Conservation (phyloP, 2,329 filamentous ascomycete genomes). For the Ustilaginoidea virens region DNA sequence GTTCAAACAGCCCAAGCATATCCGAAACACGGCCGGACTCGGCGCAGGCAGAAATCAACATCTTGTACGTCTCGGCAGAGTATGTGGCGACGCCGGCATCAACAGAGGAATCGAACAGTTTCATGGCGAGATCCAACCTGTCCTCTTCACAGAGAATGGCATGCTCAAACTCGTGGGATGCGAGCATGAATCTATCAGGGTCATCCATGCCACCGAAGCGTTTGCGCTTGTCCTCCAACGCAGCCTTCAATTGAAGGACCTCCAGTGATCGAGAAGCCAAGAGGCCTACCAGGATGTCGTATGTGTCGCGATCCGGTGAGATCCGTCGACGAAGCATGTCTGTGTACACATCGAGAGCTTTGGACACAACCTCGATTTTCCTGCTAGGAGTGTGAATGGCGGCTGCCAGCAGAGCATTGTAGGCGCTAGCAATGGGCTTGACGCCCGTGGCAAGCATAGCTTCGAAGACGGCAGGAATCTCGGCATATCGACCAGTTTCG, state of each 20-base stretch:
- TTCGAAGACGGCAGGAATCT: conserved; percentile 86
- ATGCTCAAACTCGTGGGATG: conserved; percentile 74
- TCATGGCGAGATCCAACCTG: conserved; percentile 69
- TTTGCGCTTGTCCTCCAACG: conserved; percentile 64
- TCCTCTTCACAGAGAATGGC: conserved; percentile 79
- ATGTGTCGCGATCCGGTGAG: conserved; percentile 68
- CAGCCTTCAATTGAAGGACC: conserved; percentile 54
- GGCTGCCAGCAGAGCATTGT: conserved; percentile 77
- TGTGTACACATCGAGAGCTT: conserved; percentile 86
- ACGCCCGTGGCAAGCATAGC: conserved; percentile 72
- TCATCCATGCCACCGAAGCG: conserved; percentile 79
- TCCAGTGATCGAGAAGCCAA: conserved; percentile 70
- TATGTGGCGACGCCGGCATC: conserved; percentile 48
- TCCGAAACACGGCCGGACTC: conserved; percentile 66
- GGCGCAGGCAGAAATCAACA: conserved; percentile 77
- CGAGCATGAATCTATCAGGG: conserved; percentile 72
- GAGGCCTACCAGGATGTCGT: conserved; percentile 72
- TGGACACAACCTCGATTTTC: conserved; percentile 72
- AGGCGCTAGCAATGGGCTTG: conserved; percentile 68
- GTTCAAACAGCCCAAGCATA: conserved; percentile 81
- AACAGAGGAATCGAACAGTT: conserved; percentile 68
- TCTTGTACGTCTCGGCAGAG: conserved; percentile 68
- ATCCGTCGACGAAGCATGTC: conserved; percentile 88
- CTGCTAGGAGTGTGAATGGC: conserved; percentile 69
- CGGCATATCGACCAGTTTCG: conserved; percentile 56